These are phyloP conservation scores for Lipomyces chichibuensis DNA, from an alignment of 805 yeast genomes.

Conservation along the genomic window DNA sequence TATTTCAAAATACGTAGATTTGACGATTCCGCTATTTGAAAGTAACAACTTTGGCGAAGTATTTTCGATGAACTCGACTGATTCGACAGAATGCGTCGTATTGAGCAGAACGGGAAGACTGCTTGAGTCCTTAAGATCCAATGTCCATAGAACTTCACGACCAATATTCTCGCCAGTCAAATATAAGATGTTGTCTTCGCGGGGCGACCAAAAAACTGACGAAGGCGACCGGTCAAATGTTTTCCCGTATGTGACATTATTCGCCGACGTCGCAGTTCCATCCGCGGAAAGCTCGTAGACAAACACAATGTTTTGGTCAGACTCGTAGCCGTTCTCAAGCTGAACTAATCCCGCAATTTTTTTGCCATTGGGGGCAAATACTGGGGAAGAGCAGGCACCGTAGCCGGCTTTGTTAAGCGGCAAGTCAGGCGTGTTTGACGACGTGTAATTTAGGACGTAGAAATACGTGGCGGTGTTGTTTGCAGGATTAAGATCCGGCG, in stretches of 20 bases:
- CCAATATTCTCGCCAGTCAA: slow-evolving; percentile 34
- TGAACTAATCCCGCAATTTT: slow-evolving; percentile 35
- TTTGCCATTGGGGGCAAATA: slow-evolving; percentile 37
- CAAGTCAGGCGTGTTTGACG: slow-evolving; percentile 10
- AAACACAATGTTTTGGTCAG: slow-evolving; percentile 34
- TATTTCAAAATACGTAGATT: slow-evolving; percentile 31
- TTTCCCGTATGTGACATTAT: slow-evolving; percentile 20
- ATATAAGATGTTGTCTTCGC: slow-evolving; percentile 13
- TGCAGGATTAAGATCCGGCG: slow-evolving; percentile 38
- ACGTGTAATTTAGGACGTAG: slow-evolving; percentile 31
- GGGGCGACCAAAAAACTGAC: slow-evolving; percentile 29
- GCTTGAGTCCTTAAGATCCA: slow-evolving; percentile 12
- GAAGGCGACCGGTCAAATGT: slow-evolving; percentile 34
- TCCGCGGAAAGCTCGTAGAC: slow-evolving; percentile 33
- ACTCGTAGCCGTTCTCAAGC: slow-evolving; percentile 37
- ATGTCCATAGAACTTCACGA: slow-evolving; percentile 22
- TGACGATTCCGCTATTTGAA: slow-evolving; percentile 21
- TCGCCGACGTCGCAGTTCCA: slow-evolving; percentile 10
- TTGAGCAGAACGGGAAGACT: slow-evolving; percentile 20
- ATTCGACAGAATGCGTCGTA: slow-evolving; percentile 25
- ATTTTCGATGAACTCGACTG: slow-evolving; percentile 19
- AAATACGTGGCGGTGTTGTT: slow-evolving; percentile 38
- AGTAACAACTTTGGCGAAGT: slow-evolving; percentile 20
- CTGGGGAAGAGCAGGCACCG: slow-evolving; percentile 38
- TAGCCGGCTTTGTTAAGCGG: slow-evolving; percentile 30